Base-by-base conservation (phyloP, 805 yeast species). In the Candida ipomoeae region DNA sequence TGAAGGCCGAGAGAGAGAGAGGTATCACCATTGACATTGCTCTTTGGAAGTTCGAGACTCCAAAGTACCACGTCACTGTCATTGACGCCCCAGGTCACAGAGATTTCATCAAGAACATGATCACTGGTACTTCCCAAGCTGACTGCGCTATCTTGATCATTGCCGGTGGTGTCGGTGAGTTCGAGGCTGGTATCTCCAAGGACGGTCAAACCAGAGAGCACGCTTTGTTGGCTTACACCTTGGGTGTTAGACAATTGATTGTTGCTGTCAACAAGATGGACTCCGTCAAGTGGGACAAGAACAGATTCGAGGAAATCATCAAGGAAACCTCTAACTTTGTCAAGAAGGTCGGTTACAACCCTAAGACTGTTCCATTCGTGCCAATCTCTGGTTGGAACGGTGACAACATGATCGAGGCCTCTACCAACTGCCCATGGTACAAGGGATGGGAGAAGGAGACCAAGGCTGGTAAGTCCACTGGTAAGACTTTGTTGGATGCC, bases 11-110 rank as follows among this genome's bases (percentile, higher is more conserved):
- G 82, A 85, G 96, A 78, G 92, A 87, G 77, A 87, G 96, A 81
- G 96, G 96, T 86, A 89, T 89, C 82, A 89, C 96, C 73, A 89
- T 89, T 68, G 96, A 89, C 75, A 88, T 89, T 65, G 92, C 95
- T 75, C 82, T 87, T 69, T 86, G 95, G 86, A 85, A 86, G 79
- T 88, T 89, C 84, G 92, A 87, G 79, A 88, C 96, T 73, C 89
- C 90, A 67, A 86, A 84, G 75, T 86, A 82, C 81, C 79, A 83
- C 70, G 94, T 88, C 69, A 89, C 96, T 68, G 94, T 89, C 69
- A 88, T 88, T 71, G 96, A 88, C 73, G 95, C 96, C 64, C 96
- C 96, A 75, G 96, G 96, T 73, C 96, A 88, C 86, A 84, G 92
- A 79, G 96, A 88, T 82, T 88, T 87, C 86, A 88, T 88, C 81